Conservation (phyloP, 345 rosid genomes). For the Isatis tinctoria region DNA sequence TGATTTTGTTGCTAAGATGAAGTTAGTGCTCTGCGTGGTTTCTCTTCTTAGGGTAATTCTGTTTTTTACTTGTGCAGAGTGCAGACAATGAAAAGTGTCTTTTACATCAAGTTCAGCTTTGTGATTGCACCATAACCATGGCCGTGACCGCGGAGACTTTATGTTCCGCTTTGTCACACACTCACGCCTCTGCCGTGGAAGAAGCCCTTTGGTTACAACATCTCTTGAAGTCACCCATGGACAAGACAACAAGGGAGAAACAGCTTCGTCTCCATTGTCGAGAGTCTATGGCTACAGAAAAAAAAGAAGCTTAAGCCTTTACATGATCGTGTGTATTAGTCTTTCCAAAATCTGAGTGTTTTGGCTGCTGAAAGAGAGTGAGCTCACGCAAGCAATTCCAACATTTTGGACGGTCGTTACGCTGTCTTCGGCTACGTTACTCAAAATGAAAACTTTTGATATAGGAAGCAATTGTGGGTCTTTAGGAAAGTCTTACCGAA, state of each 20-base stretch:
- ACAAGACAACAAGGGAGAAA: slow-evolving; percentile 27
- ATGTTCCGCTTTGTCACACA: background rate
- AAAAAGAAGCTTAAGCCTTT: too few species aligned
- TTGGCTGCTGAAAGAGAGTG: slow-evolving; percentile 98
- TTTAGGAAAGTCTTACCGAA: too few species aligned
- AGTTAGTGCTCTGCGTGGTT: background rate
- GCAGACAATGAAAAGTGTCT: slow-evolving; percentile 95
- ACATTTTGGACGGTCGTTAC: slow-evolving; percentile 95
- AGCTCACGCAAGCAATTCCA: slow-evolving; percentile 91
- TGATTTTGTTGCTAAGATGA: background rate
- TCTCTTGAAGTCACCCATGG: slow-evolving; percentile 31
- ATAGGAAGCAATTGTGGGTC: too few species aligned
- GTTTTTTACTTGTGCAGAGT: slow-evolving; percentile 3
- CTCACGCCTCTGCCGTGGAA: background rate
- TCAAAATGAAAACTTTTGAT: slow-evolving; percentile 65
- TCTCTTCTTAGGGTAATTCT: background rate
- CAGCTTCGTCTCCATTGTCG: too few species aligned
- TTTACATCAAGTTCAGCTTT: too few species aligned
- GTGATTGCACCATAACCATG: background rate
- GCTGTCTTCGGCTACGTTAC: slow-evolving; percentile 93
- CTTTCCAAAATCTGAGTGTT: too few species aligned
- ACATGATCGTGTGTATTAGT: too few species aligned
- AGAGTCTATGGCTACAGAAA: too few species aligned
- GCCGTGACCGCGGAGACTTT: slow-evolving; percentile 14
- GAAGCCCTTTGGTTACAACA: slow-evolving; percentile 5